These are phyloP conservation scores for Pichia sp. DNA, from an alignment of 1,139 yeast genomes.

Conservation along the genomic window DNA sequence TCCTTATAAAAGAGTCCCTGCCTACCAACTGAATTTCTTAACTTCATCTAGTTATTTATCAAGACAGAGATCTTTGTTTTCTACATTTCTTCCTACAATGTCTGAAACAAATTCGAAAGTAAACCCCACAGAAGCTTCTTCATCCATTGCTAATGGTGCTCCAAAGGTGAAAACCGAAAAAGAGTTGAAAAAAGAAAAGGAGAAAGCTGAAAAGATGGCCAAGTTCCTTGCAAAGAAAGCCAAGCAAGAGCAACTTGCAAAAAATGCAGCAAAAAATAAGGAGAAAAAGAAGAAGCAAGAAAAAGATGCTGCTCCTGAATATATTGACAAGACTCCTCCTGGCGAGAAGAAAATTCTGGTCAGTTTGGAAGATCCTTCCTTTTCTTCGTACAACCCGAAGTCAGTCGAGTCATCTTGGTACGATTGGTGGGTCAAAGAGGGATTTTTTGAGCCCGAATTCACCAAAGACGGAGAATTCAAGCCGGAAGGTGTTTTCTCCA, in stretches of 20 bases:
- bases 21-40: conserved; percentile 12
- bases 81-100: conserved; percentile 11
- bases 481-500: conserved; percentile 80
- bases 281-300: conserved; percentile 64
- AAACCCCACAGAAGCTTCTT: conserved; percentile 4
- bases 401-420: conserved; percentile 98
- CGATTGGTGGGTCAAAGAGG: conserved; percentile 92
- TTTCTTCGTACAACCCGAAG: conserved; percentile 89
- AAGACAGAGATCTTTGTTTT: conserved; percentile 17
- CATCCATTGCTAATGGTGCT: conserved; percentile 6
- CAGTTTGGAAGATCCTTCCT: conserved; percentile 84
- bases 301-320: conserved; percentile 70
- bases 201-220: conserved; percentile 95
- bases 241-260: conserved; percentile 53
- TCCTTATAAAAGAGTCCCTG: conserved; percentile 18
- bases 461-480: conserved; percentile 68
- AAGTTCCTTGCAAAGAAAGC: conserved; percentile 92
- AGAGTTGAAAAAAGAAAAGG: conserved; percentile 86
- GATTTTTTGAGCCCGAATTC: conserved; percentile 84
- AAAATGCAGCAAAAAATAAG: conserved; percentile 37
- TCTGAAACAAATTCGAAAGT: conserved; percentile 11
- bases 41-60: background rate
- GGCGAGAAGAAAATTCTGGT: conserved; percentile 90
- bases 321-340: conserved; percentile 71
- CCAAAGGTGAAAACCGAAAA: conserved; percentile 53